Evolutionary conservation across 768 basidiomycete species (phyloP).

Genomic region (Mycena galopus): DNA sequence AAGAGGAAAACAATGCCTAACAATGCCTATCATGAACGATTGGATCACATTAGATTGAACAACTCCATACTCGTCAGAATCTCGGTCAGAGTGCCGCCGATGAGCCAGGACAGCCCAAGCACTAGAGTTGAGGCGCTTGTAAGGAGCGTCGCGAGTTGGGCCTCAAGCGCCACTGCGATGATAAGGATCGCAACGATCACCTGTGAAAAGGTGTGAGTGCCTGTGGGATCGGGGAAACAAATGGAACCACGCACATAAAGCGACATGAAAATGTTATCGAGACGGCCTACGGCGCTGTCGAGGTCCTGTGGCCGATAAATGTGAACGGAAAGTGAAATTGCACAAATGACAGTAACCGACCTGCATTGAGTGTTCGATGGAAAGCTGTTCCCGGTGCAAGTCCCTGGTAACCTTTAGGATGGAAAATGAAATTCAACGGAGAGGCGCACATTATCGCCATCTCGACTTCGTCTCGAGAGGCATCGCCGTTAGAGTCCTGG

Average conservation of each 20-base stretch:
- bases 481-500: conserved; percentile 80
- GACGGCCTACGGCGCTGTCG: conserved; percentile 87
- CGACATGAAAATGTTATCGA: conserved; percentile 90
- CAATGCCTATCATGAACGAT: not conserved
- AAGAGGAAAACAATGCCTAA: conserved; percentile 90
- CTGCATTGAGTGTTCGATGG: conserved; percentile 89
- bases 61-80: conserved; percentile 69
- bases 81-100: conserved; percentile 84
- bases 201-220: conserved; percentile 15
- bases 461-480: conserved; percentile 80
- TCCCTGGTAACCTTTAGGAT: conserved; percentile 60
- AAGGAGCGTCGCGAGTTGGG: conserved; percentile 78
- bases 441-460: conserved; percentile 69
- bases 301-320: no score
- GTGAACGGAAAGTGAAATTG: no score
- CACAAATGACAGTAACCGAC: no score
- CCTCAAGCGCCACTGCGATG: conserved; percentile 85
- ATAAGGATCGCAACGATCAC: conserved; percentile 79
- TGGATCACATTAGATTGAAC: not conserved
- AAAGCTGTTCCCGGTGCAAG: conserved; percentile 87
- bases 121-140: conserved; percentile 79
- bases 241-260: conserved; percentile 58
- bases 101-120: conserved; percentile 85
- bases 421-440: conserved; percentile 13
- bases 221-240: no score